These are phyloP conservation scores for Zymoseptoria crescenta DNA, from an alignment of 2,329 filamentous ascomycete genomes.

Conservation along the genomic window DNA sequence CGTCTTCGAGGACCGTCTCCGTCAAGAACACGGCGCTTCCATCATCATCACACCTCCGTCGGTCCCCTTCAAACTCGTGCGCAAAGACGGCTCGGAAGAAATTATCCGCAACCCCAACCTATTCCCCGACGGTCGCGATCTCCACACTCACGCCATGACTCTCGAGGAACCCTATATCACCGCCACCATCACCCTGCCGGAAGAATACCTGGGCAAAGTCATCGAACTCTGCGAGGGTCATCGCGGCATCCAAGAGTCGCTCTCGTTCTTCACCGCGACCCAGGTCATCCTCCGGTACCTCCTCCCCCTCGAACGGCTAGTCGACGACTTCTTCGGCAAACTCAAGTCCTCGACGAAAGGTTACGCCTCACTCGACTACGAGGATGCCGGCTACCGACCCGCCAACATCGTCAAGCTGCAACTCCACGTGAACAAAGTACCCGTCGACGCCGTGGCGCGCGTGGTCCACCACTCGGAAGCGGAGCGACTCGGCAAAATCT, in stretches of 20 bases:
- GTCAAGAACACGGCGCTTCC: slow-evolving; percentile 86
- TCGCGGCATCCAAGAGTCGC: slow-evolving; percentile 74
- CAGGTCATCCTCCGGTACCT: slow-evolving; percentile 95
- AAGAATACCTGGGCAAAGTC: slow-evolving; percentile 87
- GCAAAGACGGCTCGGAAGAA: slow-evolving; percentile 66
- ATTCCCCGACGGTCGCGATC: slow-evolving; percentile 67
- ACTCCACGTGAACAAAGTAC: slow-evolving; percentile 82
- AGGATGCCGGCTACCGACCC: slow-evolving; percentile 80
- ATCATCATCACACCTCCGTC: slow-evolving; percentile 97
- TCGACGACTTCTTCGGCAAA: slow-evolving; percentile 96
- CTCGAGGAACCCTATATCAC: slow-evolving; percentile 68
- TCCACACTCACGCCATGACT: slow-evolving; percentile 49
- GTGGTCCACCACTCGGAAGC: slow-evolving; percentile 78
- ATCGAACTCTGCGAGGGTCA: slow-evolving; percentile 92
- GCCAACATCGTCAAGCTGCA: slow-evolving; percentile 83
- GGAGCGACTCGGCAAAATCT: slow-evolving; percentile 70
- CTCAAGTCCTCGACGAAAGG: slow-evolving; percentile 90
- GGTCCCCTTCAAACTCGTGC: slow-evolving; percentile 82
- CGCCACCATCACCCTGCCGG: slow-evolving; percentile 81
- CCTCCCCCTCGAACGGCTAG: slow-evolving; percentile 77
- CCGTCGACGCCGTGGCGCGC: slow-evolving; percentile 90
- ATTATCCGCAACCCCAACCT: slow-evolving; percentile 79
- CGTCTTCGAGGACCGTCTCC: slow-evolving; percentile 93
- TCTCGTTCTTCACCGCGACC: slow-evolving; percentile 84
- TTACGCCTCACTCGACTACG: slow-evolving; percentile 93